These are phyloP conservation scores for Corylus americana DNA, from an alignment of 306 rosid species.

Conservation along the genomic window DNA sequence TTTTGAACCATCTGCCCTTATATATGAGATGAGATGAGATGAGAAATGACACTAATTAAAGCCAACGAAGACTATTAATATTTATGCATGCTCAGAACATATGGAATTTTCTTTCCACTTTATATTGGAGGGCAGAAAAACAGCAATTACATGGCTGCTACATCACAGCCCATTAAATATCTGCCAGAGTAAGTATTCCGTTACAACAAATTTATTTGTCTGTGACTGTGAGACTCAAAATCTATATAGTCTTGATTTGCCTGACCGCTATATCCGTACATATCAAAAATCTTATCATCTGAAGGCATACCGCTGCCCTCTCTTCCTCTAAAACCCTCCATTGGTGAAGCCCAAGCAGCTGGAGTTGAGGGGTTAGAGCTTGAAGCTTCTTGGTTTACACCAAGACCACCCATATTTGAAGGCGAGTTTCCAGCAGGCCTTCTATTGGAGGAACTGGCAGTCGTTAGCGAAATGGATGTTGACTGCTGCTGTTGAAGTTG, in stretches of 20 bases:
- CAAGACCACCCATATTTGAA: slow-evolving; percentile 47
- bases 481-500: slow-evolving; percentile 86
- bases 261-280: slow-evolving; percentile 68
- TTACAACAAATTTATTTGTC: slow-evolving; percentile 80
- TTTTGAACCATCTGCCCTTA: background rate
- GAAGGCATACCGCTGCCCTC: slow-evolving; percentile 65
- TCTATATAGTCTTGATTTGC: slow-evolving; percentile 53
- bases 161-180: slow-evolving; percentile 19
- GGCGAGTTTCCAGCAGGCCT: slow-evolving; percentile 82
- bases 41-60: no score
- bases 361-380: slow-evolving; percentile 68
- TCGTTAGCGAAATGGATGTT: slow-evolving; percentile 56
- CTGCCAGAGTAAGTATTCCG: slow-evolving; percentile 3
- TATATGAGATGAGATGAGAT: no score
- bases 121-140: slow-evolving; percentile 22
- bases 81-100: slow-evolving; percentile 22
- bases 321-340: slow-evolving; percentile 81
- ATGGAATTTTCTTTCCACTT: slow-evolving; percentile 35
- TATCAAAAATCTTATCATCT: slow-evolving; percentile 71
- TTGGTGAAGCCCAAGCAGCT: slow-evolving; percentile 71
- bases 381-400: slow-evolving; percentile 60
- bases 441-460: slow-evolving; percentile 58
- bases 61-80: background rate
- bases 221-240: slow-evolving; percentile 74
- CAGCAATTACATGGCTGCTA: slow-evolving; percentile 8